Evolutionary conservation across 192 early-diverging fungal species (phyloP), one percentile per base, ranked within the genome.

Genomic region (Dissophora ornata): DNA sequence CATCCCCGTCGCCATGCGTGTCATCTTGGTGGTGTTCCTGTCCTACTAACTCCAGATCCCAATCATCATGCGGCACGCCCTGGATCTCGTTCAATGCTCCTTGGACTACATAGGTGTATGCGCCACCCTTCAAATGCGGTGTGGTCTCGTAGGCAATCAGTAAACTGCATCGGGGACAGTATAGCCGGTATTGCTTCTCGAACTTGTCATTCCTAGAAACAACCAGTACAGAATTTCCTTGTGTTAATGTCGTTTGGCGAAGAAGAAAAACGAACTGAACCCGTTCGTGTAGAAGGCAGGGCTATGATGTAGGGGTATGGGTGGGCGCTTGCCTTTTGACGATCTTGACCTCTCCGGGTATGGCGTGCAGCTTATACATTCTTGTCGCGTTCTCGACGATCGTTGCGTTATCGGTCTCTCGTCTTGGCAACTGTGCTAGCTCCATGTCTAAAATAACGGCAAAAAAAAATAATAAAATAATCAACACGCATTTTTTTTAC

Each of bases 41-140:
- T 25, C 18, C 24, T 1, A 52, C 54, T 42, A 74, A 38, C 3
- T 54, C 62, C 71, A 55, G 28, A 19, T 74, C 62, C 71, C 71
- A 74, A 26, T 74, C 71, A 1, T 74, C 62, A 13, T 65, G 71
- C n/a, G 71, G 71, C 18, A 71, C 81, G 18, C 87, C 85, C 69
- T 88, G 87, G 32, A 77, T 77, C 51, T 88, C 82, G 22, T 79
- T 85, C 63, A 88, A 54, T 12, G 85, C 79, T 26, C 85, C 83
- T 40, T 88, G 83, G 22, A 86, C 68, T 48, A 88, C 79, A 70
- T 88, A 88, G 11, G 87, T 88, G 45, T 84, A 86, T 5, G 73
- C 74, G 2, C 87, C 87, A 16, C 61, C 52, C 51, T 86, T 86
- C 4, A 83, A 62, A 50, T 80, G 65, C 10, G 70, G 70, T 12